Evolutionary conservation across 805 yeast genomes (phyloP).

Genomic region (Cyberlindnera nakhonratchasimensis): DNA sequence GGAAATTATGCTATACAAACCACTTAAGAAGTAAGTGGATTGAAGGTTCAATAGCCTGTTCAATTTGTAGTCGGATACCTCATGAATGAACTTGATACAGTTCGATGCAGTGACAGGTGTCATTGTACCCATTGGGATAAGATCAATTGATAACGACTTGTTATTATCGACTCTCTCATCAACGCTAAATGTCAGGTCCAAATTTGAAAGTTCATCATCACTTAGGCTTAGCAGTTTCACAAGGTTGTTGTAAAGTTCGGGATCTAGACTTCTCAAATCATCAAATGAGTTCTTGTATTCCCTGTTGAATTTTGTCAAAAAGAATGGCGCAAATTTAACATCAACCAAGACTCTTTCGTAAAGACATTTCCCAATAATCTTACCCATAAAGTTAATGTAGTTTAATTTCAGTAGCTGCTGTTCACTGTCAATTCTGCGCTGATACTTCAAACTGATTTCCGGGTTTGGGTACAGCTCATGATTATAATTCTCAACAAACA

Average conservation of each 20-base stretch:
- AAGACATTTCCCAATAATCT: slow-evolving; percentile 81
- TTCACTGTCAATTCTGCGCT: slow-evolving; percentile 32
- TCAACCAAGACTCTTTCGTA: slow-evolving; percentile 81
- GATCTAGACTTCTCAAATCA: slow-evolving; percentile 71
- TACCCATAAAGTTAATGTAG: slow-evolving; percentile 65
- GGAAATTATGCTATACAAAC: slow-evolving; percentile 64
- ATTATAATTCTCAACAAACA: slow-evolving; percentile 44
- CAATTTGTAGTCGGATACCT: slow-evolving; percentile 74
- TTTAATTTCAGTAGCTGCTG: slow-evolving; percentile 30
- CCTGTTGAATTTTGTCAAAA: slow-evolving; percentile 51
- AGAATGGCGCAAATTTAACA: slow-evolving; percentile 81
- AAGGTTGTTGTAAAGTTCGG: slow-evolving; percentile 59
- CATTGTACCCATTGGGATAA: slow-evolving; percentile 57
- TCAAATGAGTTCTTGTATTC: slow-evolving; percentile 63
- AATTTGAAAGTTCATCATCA: slow-evolving; percentile 48
- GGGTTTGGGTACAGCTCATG: slow-evolving; percentile 78
- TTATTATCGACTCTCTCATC: slow-evolving; percentile 43
- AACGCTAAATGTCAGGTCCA: slow-evolving; percentile 64
- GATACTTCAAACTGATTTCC: slow-evolving; percentile 37
- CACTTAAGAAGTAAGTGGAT: slow-evolving; percentile 61
- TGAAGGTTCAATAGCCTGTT: slow-evolving; percentile 59
- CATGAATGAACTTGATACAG: slow-evolving; percentile 69
- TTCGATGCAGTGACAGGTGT: slow-evolving; percentile 57
- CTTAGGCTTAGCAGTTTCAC: slow-evolving; percentile 56
- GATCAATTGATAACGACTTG: slow-evolving; percentile 46